A percentile compares a stretch with the other conserved stretches of the same genome.
These are phyloP conservation scores for Cyclostephanos tholiformis DNA, from an alignment of 108 stramenopile species.

Conservation along the genomic window DNA sequence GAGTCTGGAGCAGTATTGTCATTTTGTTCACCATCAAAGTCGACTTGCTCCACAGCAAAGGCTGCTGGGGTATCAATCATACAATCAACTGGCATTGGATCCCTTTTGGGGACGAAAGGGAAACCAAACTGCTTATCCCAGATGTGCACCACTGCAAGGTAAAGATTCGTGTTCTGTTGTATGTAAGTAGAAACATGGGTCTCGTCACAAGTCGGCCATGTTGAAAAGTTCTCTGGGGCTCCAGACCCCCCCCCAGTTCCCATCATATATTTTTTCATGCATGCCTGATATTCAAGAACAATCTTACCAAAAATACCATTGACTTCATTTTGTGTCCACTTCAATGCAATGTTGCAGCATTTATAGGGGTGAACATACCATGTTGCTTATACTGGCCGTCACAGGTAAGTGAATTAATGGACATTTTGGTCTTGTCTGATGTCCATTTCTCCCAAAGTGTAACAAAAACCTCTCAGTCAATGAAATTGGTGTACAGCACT, in stretches of 20 bases:
- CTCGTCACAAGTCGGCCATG: neutral
- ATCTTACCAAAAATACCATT: neutral
- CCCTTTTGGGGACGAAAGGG: neutral
- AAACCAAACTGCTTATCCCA: slow-evolving; percentile 4
- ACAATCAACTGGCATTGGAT: neutral
- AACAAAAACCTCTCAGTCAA: neutral
- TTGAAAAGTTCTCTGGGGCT: neutral
- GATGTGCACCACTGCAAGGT: neutral
- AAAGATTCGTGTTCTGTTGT: neutral
- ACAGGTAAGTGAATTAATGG: neutral
- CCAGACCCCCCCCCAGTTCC: slow-evolving; percentile 11
- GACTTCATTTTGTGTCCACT: slow-evolving; percentile 5
- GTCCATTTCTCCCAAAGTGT: neutral
- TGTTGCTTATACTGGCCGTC: neutral
- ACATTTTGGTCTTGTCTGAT: neutral
- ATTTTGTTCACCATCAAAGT: too few relatives aligned
- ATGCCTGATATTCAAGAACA: neutral
- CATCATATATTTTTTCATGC: slow-evolving; percentile 5
- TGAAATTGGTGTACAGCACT: neutral
- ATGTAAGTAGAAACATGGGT: neutral
- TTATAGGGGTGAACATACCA: neutral
- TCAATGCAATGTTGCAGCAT: neutral
- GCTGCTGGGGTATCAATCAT: too few relatives aligned
- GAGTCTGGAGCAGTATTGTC: too few relatives aligned
- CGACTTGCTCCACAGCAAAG: too few relatives aligned